Evolutionary conservation across 768 basidiomycete species (phyloP), one percentile per base, ranked within the genome.

Genomic region (Mycena alexandri): DNA sequence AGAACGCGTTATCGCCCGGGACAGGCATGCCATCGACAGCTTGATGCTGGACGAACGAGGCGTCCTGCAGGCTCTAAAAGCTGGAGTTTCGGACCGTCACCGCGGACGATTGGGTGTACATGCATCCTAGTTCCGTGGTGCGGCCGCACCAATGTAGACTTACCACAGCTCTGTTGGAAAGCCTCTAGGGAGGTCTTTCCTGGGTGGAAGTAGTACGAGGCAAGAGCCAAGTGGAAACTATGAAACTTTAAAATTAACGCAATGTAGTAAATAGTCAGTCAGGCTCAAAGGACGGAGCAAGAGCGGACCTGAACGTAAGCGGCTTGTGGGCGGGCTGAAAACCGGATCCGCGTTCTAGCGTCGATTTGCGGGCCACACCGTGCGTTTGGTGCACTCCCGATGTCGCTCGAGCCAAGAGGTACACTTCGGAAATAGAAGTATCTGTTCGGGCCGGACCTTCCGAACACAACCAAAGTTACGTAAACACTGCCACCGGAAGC

Each of bases 1-100:
- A 71, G 42, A 61, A 65, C 70, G 70, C 70, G 63, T 68, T 71
- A 71, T 68, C 66, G 29, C 65, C 44, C 17, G 19, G 21, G 57
- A 63, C 55, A 61, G 65, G 52, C 63, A 62, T 71, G 66, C 63
- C 66, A 68, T 52, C 63, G 65, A 57, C 51, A 55, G 61, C 38
- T 1, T 63, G 53, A 71, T 63, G 61, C 61, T 67, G 36, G 43
- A 52, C 59, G 70, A 67, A 63, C 62, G 59, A 65, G 69, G 57
- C 58, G 50, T 61, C 59, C 62, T 71, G 66, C 63, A 61, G 70
- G 70, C 63, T 60, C 53, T 25, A 51, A 41, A 41, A 24, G 29
- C 46, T 47, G 65, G 34, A 38, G 44, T 42, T n/a, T 59, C 67
- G 62, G 67, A 63, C 62, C 67, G 67, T 68, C 47, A 8, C 67